Base-by-base conservation (phyloP, 257 asterid species). In the Penstemon davidsonii region DNA sequence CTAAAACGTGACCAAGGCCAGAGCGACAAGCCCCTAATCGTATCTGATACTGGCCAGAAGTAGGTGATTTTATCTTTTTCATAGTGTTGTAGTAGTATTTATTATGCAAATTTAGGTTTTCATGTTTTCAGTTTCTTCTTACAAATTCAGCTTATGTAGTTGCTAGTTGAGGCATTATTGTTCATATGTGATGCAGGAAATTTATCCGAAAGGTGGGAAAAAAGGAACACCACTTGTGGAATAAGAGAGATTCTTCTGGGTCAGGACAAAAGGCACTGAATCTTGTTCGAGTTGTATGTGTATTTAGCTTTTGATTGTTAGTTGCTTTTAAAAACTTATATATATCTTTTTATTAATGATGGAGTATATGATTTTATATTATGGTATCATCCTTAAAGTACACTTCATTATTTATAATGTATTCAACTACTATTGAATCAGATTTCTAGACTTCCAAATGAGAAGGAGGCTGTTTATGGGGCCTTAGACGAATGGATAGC, bases 401-500 rank as follows among this genome's bases (percentile, higher is more conserved):
- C 53, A 19, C 55, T 62, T 59, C 10, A 12, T 49, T 4, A 33
- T 5, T 61, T 55, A 44, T 7, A 53, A 45, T 43, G 6, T 49
- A 19, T 40, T 53, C 6, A 40, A 19, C 69, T 59, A 33, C 61
- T 62, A 51, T 72, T 61, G 72, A 0, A 0, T 25, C 82, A 92
- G 98, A 80, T 90, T 36, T 86, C 87, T 77, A 74, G 85, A 67
- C 92, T 92, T 76, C 96, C 97, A 43, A 79, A 80, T 79, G 98
- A 92, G 80, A 92, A 86, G 74, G 95, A 81, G 68, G 87, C 85
- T 73, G 90, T 92, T 39, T 92, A 92, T 71, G 80, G 89, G 67
- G 88, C 96, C 19, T 79, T 92, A 44, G 87, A 90, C 73, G 76
- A 86, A 76, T 92, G 97, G 97, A 71, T 86, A 75, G 98, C 97